phyloP scores from a whole-genome alignment of 768 basidiomycete genomes.

The Pulveroboletus ravenelii region DNA sequence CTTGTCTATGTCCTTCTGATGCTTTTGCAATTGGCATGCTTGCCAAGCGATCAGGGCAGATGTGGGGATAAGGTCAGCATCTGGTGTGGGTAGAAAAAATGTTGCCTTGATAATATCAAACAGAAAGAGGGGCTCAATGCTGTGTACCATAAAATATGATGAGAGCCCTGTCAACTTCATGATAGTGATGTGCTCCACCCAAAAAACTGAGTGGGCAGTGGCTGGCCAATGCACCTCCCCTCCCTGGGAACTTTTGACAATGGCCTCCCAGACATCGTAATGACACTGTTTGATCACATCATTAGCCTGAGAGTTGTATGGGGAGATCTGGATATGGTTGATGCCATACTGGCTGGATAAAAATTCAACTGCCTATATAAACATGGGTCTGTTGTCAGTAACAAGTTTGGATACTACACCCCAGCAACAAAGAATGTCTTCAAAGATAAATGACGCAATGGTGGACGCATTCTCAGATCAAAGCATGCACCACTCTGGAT shows the following conservation, averaged over 20 bases:
- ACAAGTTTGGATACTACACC: too few relatives aligned
- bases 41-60: not conserved
- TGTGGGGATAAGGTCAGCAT: not conserved
- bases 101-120: slow-evolving; percentile 16
- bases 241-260: not conserved
- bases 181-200: too few relatives aligned
- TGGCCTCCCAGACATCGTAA: not conserved
- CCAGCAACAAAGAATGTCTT: too few relatives aligned
- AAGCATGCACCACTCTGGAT: too few relatives aligned
- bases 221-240: not conserved
- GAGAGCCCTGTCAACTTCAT: not conserved
- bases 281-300: not conserved
- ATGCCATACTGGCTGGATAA: not conserved
- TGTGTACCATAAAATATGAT: slow-evolving; percentile 5
- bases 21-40: not conserved
- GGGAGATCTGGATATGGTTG: not conserved
- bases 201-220: not conserved
- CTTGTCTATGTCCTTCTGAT: not conserved
- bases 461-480: too few relatives aligned
- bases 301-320: not conserved
- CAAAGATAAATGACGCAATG: too few relatives aligned
- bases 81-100: not conserved
- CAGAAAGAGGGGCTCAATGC: slow-evolving; percentile 16
- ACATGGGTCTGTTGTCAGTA: not conserved
- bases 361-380: not conserved